A percentile compares a stretch with the other conserved stretches of the same genome.
These are phyloP conservation scores for Xylariaceae sp. DNA, from an alignment of 2,329 filamentous ascomycete species.

Conservation along the genomic window DNA sequence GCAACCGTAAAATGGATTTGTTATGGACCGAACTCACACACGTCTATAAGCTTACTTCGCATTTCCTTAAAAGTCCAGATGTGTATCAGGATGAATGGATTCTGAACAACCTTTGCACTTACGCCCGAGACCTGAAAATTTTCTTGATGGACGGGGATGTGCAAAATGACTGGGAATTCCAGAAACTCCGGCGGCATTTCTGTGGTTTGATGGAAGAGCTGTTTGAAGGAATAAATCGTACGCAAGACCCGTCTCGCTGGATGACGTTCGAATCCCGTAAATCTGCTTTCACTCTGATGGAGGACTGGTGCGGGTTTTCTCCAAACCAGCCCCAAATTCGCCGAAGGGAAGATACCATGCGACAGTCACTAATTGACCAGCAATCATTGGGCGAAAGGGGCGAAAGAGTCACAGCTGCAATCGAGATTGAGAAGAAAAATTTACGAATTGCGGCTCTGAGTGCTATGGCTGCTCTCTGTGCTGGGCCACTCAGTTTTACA, in stretches of 20 bases:
- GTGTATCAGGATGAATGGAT: conserved; percentile 88
- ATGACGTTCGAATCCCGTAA: conserved; percentile 97
- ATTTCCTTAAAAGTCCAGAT: conserved; percentile 74
- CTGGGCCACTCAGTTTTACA: conserved; percentile 76
- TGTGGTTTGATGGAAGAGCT: conserved; percentile 90
- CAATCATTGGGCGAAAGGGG: conserved; percentile 71
- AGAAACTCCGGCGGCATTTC: conserved; percentile 86
- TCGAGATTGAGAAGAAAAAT: conserved; percentile 96
- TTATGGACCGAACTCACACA: conserved; percentile 92
- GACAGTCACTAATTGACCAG: conserved; percentile 76
- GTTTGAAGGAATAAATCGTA: conserved; percentile 85
- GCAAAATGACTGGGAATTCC: conserved; percentile 91
- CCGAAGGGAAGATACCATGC: conserved; percentile 80
- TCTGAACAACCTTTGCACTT: conserved; percentile 79
- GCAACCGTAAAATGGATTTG: conserved; percentile 79
- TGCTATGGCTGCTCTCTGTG: conserved; percentile 92
- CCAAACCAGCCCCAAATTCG: conserved; percentile 82
- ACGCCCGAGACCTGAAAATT: conserved; percentile 86
- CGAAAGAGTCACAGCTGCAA: conserved; percentile 78
- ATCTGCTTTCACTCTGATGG: conserved; percentile 93
- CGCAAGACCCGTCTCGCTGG: conserved; percentile 82
- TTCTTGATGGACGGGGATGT: conserved; percentile 95
- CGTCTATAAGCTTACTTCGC: conserved; percentile 89
- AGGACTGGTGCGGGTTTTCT: conserved; percentile 98
- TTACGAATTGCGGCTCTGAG: conserved; percentile 85